Conservation (phyloP, 2,329 filamentous ascomycete genomes). For the Escovopsis sp. region DNA sequence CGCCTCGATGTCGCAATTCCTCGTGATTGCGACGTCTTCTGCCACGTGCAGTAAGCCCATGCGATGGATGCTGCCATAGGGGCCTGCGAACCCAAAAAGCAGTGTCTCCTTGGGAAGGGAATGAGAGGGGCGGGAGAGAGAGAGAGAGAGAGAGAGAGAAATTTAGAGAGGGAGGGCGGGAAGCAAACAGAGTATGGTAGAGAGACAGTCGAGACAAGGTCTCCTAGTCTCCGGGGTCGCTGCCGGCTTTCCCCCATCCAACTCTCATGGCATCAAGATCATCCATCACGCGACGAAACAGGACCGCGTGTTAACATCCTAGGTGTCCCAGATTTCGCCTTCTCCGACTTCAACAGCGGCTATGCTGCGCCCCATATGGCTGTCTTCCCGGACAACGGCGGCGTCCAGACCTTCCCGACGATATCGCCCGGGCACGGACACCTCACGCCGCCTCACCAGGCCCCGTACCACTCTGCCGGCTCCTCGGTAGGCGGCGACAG, state of each 20-base stretch:
- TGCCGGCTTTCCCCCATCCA: too few relatives aligned
- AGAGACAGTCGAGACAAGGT: too few relatives aligned
- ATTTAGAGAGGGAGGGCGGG: too few relatives aligned
- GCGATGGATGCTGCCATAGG: constrained; percentile 1
- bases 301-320: constrained; percentile 3
- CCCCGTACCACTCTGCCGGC: constrained; percentile 16
- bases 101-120: too few relatives aligned
- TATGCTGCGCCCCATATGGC: constrained; percentile 36
- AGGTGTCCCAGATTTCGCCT: constrained; percentile 40
- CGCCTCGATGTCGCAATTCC: constrained; percentile 44
- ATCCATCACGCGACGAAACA: background rate
- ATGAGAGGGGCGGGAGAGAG: too few relatives aligned
- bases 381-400: constrained; percentile 17
- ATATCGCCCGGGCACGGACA: constrained; percentile 36
- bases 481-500: constrained; percentile 25
- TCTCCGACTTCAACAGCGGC: constrained; percentile 36
- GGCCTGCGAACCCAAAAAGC: too few relatives aligned
- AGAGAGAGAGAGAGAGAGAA: too few relatives aligned
- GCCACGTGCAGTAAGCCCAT: background rate
- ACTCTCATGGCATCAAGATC: background rate
- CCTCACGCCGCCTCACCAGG: constrained; percentile 23
- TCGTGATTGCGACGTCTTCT: constrained; percentile 29
- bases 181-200: too few relatives aligned
- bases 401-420: constrained; percentile 28
- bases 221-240: background rate